Evolutionary conservation across 1,284 basidiomycete species (phyloP).

Genomic region (Cutaneotrichosporon arboriforme): DNA sequence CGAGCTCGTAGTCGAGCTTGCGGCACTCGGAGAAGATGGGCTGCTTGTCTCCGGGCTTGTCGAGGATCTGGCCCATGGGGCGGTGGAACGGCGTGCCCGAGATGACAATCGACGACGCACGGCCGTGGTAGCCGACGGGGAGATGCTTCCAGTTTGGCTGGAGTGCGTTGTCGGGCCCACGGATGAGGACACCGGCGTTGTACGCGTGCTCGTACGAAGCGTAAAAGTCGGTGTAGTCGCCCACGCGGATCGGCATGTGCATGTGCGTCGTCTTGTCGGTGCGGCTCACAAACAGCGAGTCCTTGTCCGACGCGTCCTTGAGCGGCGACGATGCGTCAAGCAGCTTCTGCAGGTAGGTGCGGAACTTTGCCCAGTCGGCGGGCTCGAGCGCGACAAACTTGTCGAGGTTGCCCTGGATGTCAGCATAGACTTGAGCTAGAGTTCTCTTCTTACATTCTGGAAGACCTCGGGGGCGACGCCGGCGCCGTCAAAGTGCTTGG

Average conservation of each 20-base stretch:
- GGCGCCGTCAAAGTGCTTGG: constrained; percentile 1
- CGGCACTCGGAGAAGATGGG: constrained; percentile 18
- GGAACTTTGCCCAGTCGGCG: constrained; percentile 14
- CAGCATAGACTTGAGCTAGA: neutral
- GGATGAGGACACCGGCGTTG: constrained; percentile 24
- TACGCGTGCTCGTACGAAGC: constrained; percentile 22
- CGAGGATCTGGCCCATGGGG: constrained; percentile 22
- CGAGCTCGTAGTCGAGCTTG: constrained; percentile 28
- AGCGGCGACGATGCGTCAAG: constrained; percentile 12
- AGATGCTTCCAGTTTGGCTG: constrained; percentile 27
- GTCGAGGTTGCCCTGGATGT: constrained; percentile 12
- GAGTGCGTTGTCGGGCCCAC: constrained; percentile 18
- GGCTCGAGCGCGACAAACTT: constrained; percentile 10
- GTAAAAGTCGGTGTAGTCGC: constrained; percentile 25
- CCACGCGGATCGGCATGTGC: constrained; percentile 17
- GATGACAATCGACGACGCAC: constrained; percentile 19
- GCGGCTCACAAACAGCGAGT: constrained; percentile 9
- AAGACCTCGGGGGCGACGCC: constrained; percentile 13
- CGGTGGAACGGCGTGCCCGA: constrained; percentile 23
- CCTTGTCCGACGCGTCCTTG: neutral
- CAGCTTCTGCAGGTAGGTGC: constrained; percentile 10
- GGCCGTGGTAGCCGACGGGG: constrained; percentile 27
- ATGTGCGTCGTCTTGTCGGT: constrained; percentile 4
- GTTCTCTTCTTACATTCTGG: constrained; percentile 10
- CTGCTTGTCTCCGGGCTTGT: constrained; percentile 20